These are phyloP conservation scores for Reutealis trisperma DNA, from an alignment of 345 rosid genomes.

Conservation along the genomic window DNA sequence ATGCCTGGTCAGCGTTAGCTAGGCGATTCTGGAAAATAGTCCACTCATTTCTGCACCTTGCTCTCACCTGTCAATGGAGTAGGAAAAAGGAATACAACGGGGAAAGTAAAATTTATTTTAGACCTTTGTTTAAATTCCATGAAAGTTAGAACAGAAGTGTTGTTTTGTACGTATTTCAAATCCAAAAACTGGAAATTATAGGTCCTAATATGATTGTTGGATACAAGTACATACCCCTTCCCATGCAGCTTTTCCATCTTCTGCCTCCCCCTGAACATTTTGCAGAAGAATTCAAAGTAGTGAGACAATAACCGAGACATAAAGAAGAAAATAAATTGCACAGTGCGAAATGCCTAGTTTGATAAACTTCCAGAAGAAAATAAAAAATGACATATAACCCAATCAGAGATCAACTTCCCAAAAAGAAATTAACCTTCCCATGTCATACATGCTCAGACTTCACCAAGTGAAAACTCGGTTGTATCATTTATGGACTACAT, in stretches of 20 bases:
- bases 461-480: background rate
- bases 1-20: slow-evolving; percentile 59
- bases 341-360: background rate
- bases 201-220: background rate
- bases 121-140: background rate
- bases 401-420: background rate
- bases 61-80: slow-evolving; percentile 59
- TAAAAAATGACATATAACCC: background rate
- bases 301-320: slow-evolving; percentile 12
- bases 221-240: slow-evolving; percentile 60
- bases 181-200: background rate
- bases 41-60: slow-evolving; percentile 85
- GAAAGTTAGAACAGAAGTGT: background rate
- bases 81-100: background rate
- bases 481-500: background rate
- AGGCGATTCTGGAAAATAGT: slow-evolving; percentile 71
- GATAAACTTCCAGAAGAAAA: background rate
- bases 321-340: background rate
- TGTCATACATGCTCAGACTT: background rate
- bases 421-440: background rate
- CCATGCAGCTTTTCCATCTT: slow-evolving; percentile 77
- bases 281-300: slow-evolving; percentile 1
- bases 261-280: slow-evolving; percentile 61
- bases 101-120: background rate
- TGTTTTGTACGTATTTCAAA: background rate